These are phyloP conservation scores for Candida ulmi DNA, from an alignment of 805 yeast genomes.

Conservation along the genomic window DNA sequence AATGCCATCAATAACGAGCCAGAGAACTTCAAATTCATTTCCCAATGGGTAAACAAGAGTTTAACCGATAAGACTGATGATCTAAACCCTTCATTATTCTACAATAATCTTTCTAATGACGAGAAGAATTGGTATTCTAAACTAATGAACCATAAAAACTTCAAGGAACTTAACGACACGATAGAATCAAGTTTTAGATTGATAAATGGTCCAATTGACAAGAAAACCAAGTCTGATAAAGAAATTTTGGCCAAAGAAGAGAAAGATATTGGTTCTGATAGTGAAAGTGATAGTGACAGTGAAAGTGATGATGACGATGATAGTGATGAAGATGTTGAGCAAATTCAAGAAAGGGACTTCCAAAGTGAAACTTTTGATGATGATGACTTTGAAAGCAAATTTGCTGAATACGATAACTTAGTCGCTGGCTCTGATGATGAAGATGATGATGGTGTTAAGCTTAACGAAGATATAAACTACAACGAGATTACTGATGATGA, in stretches of 20 bases:
- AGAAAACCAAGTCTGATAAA: constrained; percentile 22
- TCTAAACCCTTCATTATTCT: constrained; percentile 42
- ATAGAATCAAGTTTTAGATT: constrained; percentile 34
- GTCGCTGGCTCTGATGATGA: constrained; percentile 35
- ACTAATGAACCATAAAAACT: constrained; percentile 39
- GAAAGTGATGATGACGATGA: constrained; percentile 18
- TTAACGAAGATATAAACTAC: constrained; percentile 31
- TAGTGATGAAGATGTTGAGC: constrained; percentile 16
- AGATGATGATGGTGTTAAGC: constrained; percentile 33
- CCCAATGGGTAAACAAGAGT: constrained; percentile 20
- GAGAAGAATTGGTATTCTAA: constrained; percentile 29
- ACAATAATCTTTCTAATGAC: constrained; percentile 29
- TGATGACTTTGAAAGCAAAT: constrained; percentile 21
- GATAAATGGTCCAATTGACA: constrained; percentile 23
- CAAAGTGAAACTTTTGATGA: constrained; percentile 22
- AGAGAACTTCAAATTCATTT: constrained; percentile 14
- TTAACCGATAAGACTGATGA: constrained; percentile 24
- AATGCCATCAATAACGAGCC: constrained; percentile 8
- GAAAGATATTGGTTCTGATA: constrained; percentile 12
- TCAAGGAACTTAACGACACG: constrained; percentile 39
- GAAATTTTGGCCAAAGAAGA: constrained; percentile 13
- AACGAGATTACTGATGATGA: constrained; percentile 66
- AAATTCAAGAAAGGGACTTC: too few species aligned
- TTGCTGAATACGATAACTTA: constrained; percentile 31
- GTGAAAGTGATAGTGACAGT: constrained; percentile 17